phyloP scores from a whole-genome alignment of 2,329 filamentous ascomycete genomes.

The Orbilia blumenaviensis region DNA sequence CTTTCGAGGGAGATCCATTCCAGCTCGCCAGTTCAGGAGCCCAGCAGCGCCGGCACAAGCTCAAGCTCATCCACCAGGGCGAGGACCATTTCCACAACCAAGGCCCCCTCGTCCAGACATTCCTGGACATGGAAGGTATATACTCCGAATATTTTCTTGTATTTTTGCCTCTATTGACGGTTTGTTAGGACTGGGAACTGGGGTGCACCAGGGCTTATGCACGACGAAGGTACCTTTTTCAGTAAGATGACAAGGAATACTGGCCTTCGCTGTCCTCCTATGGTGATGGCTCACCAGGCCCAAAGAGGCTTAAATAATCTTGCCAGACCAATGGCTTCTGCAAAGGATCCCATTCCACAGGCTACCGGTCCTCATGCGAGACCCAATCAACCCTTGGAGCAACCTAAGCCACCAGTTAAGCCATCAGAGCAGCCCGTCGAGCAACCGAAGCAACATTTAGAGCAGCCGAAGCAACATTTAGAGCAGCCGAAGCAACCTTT shows the following conservation, averaged over 20 bases:
- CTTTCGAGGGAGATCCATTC: background rate
- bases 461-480: background rate
- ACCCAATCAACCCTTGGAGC: background rate
- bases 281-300: background rate
- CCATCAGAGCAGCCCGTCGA: background rate
- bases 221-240: slow-evolving; percentile 33
- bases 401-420: background rate
- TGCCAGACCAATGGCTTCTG: slow-evolving; percentile 43
- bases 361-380: background rate
- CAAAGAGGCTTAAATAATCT: background rate
- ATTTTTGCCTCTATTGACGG: background rate
- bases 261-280: slow-evolving; percentile 2
- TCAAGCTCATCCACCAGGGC: background rate
- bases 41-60: background rate
- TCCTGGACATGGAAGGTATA: background rate
- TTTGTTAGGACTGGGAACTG: slow-evolving; percentile 2
- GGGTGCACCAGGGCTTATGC: slow-evolving; percentile 1
- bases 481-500: background rate
- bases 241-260: slow-evolving; percentile 26
- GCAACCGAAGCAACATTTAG: background rate
- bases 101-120: background rate
- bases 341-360: slow-evolving; percentile 17
- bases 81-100: background rate
- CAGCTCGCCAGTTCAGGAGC: background rate
- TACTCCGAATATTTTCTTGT: no score